Conservation (phyloP, 352 stramenopile genomes). For the Phytophthora sansomeana region DNA sequence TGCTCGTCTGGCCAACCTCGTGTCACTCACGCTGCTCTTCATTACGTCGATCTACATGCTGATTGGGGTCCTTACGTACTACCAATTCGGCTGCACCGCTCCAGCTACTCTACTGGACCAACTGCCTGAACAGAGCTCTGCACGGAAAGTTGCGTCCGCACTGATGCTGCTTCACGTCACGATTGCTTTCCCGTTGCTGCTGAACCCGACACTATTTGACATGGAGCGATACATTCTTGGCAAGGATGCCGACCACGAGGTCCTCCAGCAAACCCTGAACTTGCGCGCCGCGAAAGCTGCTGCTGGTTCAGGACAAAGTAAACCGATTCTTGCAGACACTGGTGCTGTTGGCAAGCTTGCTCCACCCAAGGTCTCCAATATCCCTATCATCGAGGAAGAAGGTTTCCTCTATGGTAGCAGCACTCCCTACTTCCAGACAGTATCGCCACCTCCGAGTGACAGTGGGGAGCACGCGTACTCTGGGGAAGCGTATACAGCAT, state of each 20-base stretch:
- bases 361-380: slow-evolving; percentile 21
- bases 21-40: slow-evolving; percentile 72
- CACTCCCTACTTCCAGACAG: slow-evolving; percentile 46
- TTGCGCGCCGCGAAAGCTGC: slow-evolving; percentile 41
- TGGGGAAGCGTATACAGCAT: slow-evolving; percentile 41
- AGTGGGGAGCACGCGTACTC: slow-evolving; percentile 3
- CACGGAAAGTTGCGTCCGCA: slow-evolving; percentile 42
- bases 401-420: slow-evolving; percentile 57
- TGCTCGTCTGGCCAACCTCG: slow-evolving; percentile 56
- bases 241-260: slow-evolving; percentile 66
- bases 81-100: slow-evolving; percentile 74
- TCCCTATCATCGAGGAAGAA: slow-evolving; percentile 55
- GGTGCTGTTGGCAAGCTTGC: slow-evolving; percentile 7
- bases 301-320: slow-evolving; percentile 26
- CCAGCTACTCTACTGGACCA: slow-evolving; percentile 66
- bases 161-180: slow-evolving; percentile 72
- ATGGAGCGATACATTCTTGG: slow-evolving; percentile 67
- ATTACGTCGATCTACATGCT: slow-evolving; percentile 81
- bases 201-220: slow-evolving; percentile 73
- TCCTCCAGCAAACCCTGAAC: slow-evolving; percentile 57
- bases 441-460: slow-evolving; percentile 38
- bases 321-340: slow-evolving; percentile 48
- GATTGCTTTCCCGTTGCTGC: slow-evolving; percentile 68
- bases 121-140: slow-evolving; percentile 42
- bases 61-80: slow-evolving; percentile 73